Percentiles rank a stretch among this genome's conserved stretches.
These are phyloP conservation scores for Phytophthora niederhauseri DNA, from an alignment of 352 stramenopile genomes.

Conservation along the genomic window DNA sequence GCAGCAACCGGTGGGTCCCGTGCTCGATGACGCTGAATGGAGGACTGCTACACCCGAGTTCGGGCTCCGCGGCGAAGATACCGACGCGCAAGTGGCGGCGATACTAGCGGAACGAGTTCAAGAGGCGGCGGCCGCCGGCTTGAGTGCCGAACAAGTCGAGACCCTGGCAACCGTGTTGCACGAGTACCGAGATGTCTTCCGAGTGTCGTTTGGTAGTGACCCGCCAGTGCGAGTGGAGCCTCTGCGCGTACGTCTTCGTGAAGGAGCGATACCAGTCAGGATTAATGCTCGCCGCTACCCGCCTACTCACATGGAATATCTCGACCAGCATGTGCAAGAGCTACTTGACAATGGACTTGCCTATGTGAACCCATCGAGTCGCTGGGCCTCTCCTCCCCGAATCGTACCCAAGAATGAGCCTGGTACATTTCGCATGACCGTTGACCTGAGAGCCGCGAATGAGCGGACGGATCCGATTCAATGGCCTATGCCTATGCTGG, in stretches of 20 bases:
- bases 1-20: not conserved
- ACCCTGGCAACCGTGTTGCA: not conserved
- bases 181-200: slow-evolving; percentile 13
- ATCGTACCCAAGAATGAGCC: slow-evolving; percentile 7
- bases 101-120: not conserved
- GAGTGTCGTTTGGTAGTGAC: slow-evolving; percentile 1
- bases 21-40: not conserved
- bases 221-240: slow-evolving; percentile 2
- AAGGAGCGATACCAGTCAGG: slow-evolving; percentile 1
- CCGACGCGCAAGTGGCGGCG: not conserved
- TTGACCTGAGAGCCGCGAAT: slow-evolving; percentile 4
- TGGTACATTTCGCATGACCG: slow-evolving; percentile 1
- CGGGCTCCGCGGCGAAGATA: not conserved
- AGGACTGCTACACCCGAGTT: not conserved
- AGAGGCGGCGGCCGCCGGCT: not conserved
- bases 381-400: slow-evolving; percentile 4
- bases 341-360: not conserved
- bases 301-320: slow-evolving; percentile 2
- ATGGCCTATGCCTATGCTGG: slow-evolving; percentile 14
- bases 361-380: not conserved
- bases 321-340: slow-evolving; percentile 8
- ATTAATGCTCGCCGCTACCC: slow-evolving; percentile 7
- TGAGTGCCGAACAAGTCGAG: not conserved
- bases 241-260: not conserved
- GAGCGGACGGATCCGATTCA: slow-evolving; percentile 2